Evolutionary conservation across 805 yeast species (phyloP).

Genomic region (Kodamaea kakaduensis): DNA sequence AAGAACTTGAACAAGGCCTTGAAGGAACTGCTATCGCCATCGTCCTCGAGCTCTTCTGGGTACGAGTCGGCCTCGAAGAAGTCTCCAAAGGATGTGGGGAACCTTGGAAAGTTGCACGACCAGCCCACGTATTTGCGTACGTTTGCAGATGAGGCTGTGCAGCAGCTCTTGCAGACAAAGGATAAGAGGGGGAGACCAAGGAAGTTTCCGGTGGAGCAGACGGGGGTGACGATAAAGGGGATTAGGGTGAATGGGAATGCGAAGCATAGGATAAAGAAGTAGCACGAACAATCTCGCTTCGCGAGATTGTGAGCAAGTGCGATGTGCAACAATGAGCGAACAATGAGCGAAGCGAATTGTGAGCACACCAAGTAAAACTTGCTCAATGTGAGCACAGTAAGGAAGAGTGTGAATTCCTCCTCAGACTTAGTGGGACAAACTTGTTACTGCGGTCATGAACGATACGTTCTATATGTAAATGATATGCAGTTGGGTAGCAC

Average conservation of each 20-base stretch:
- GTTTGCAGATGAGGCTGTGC: conserved; percentile 30
- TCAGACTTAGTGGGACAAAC: too few relatives aligned
- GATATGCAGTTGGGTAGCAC: too few relatives aligned
- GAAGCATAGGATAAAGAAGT: conserved; percentile 10
- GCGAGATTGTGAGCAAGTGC: too few relatives aligned
- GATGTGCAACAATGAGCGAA: background rate
- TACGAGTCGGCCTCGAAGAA: conserved; percentile 4
- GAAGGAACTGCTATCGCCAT: conserved; percentile 13
- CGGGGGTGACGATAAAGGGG: conserved; percentile 43
- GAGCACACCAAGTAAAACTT: background rate
- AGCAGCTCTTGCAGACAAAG: conserved; percentile 35
- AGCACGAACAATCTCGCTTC: too few relatives aligned
- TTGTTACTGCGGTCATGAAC: too few relatives aligned
- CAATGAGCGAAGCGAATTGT: background rate
- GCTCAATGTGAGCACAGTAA: conserved; percentile 2
- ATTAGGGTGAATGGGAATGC: conserved; percentile 35
- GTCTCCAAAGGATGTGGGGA: conserved; percentile 5
- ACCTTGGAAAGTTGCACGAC: conserved; percentile 20
- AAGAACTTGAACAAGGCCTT: conserved; percentile 34
- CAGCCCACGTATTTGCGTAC: conserved; percentile 28
- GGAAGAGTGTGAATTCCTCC: too few relatives aligned
- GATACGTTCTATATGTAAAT: too few relatives aligned
- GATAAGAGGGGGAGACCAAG: conserved; percentile 50
- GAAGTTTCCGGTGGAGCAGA: conserved; percentile 45
- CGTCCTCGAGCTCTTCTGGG: background rate